phyloP scores from a whole-genome alignment of 2,329 filamentous ascomycete genomes.

The Trichophyton simii region DNA sequence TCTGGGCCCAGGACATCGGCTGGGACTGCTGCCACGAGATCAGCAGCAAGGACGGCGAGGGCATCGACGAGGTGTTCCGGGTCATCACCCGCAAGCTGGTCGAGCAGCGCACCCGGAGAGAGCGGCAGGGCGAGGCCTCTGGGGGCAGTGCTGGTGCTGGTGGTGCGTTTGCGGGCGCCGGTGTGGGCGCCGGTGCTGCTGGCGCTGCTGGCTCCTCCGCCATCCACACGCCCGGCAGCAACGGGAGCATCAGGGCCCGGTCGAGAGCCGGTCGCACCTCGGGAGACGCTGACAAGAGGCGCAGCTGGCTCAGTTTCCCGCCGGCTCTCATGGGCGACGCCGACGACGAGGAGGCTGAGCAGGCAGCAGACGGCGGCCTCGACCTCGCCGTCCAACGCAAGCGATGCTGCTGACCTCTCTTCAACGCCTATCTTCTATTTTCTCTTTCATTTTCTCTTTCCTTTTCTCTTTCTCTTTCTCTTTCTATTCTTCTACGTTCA shows the following conservation, averaged over 20 bases:
- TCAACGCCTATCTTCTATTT: too few species aligned
- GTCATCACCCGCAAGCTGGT: conserved; percentile 74
- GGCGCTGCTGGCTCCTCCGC: too few species aligned
- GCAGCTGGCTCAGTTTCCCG: conserved; percentile 54
- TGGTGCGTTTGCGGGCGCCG: too few species aligned
- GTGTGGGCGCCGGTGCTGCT: conserved; percentile 14
- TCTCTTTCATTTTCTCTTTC: not conserved
- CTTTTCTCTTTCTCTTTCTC: not conserved
- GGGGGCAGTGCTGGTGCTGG: conserved; percentile 17
- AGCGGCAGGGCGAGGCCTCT: conserved; percentile 36
- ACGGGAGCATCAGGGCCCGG: conserved; percentile 21
- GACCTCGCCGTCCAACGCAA: not conserved
- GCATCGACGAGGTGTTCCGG: conserved; percentile 90
- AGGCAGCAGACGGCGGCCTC: not conserved
- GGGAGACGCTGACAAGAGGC: conserved; percentile 49
- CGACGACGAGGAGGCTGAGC: not conserved
- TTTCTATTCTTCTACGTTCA: not conserved
- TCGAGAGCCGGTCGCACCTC: conserved; percentile 46
- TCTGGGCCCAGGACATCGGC: conserved; percentile 80
- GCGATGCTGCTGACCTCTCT: not conserved
- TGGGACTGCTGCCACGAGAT: conserved; percentile 99
- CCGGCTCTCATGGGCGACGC: conserved; percentile 24
- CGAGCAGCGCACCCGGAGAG: conserved; percentile 53
- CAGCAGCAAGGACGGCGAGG: conserved; percentile 83
- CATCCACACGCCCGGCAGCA: too few species aligned